Conservation (phyloP, 2,329 filamentous ascomycete species). For the Paraphaeosphaeria sporulosa region DNA sequence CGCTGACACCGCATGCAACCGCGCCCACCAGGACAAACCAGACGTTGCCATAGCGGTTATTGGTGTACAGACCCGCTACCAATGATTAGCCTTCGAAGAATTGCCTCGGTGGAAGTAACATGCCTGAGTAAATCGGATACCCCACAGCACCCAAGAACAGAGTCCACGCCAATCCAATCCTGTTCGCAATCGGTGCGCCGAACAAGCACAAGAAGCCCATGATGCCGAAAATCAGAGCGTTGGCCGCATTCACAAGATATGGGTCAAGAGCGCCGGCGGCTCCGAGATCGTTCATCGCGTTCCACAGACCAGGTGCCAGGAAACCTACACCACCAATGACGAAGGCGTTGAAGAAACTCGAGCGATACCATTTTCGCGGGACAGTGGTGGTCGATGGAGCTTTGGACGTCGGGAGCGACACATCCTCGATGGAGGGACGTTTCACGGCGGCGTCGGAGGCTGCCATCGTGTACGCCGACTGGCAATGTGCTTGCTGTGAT, state of each 20-base stretch:
- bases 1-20: slow-evolving; percentile 48
- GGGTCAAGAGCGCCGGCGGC: slow-evolving; percentile 25
- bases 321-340: slow-evolving; percentile 25
- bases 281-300: slow-evolving; percentile 27
- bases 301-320: slow-evolving; percentile 27
- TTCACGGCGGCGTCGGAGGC: slow-evolving; percentile 1
- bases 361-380: slow-evolving; percentile 55
- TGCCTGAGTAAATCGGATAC: slow-evolving; percentile 55
- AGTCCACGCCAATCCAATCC: slow-evolving; percentile 58
- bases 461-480: slow-evolving; percentile 1
- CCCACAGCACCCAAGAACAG: slow-evolving; percentile 56
- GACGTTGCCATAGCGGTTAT: slow-evolving; percentile 60
- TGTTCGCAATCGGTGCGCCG: slow-evolving; percentile 58
- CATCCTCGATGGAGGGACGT: slow-evolving; percentile 11
- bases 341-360: slow-evolving; percentile 25
- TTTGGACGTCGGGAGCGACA: slow-evolving; percentile 10
- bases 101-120: background rate
- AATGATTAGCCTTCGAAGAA: background rate
- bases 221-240: slow-evolving; percentile 59
- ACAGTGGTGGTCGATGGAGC: slow-evolving; percentile 16
- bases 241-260: slow-evolving; percentile 36
- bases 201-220: slow-evolving; percentile 59
- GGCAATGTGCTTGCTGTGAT: background rate
- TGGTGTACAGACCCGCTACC: slow-evolving; percentile 57
- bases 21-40: slow-evolving; percentile 62